Evolutionary conservation across 306 rosid species (phyloP).

Genomic region (Boehmeria nivea): DNA sequence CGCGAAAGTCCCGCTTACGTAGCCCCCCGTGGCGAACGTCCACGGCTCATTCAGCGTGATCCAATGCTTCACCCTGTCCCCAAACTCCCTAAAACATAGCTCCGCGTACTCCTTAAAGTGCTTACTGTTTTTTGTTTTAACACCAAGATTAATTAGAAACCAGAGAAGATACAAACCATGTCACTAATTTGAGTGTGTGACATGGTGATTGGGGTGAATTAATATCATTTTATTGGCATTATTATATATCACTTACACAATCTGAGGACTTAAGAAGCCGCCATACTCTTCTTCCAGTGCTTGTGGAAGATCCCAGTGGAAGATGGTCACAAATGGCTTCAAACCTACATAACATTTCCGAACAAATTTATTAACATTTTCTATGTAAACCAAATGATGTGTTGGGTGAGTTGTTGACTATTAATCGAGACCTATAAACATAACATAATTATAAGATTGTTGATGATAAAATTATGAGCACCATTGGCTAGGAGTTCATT

Average conservation of each 20-base stretch:
- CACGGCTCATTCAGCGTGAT: conserved; percentile 63
- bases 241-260: conserved; percentile 35
- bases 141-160: too few species aligned
- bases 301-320: conserved; percentile 77
- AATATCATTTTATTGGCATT: too few species aligned
- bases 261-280: conserved; percentile 44
- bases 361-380: too few species aligned
- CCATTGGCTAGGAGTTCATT: conserved; percentile 44
- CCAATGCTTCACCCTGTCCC: conserved; percentile 68
- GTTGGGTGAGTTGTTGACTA: too few species aligned
- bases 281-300: conserved; percentile 51
- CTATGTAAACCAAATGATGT: too few species aligned
- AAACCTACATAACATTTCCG: conserved; percentile 18
- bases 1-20: conserved; percentile 37
- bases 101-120: conserved; percentile 53
- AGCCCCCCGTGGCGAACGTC: conserved; percentile 32
- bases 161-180: too few species aligned
- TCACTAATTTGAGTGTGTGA: too few species aligned
- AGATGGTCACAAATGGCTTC: conserved; percentile 48
- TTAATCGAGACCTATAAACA: too few species aligned
- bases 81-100: conserved; percentile 57
- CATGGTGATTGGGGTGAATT: too few species aligned
- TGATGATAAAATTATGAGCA: conserved; percentile 7
- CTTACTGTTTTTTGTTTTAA: conserved; percentile 12
- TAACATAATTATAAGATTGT: too few species aligned